These are phyloP conservation scores for Monosporascus sp. DNA, from an alignment of 2,329 filamentous ascomycete genomes.

Conservation along the genomic window DNA sequence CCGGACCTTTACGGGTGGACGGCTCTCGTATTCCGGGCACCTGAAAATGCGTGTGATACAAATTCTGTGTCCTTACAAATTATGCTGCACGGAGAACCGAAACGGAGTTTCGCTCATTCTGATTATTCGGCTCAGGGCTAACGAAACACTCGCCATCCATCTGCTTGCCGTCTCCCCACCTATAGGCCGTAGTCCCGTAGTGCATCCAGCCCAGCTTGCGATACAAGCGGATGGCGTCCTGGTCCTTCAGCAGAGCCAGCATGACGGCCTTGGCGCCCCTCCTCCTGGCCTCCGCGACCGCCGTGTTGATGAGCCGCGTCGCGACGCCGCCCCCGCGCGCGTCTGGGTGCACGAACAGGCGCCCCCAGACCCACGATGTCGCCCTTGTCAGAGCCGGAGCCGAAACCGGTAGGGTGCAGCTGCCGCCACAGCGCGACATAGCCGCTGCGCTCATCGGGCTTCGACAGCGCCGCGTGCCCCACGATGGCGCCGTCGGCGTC, in stretches of 20 bases:
- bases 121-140: slow-evolving; percentile 1
- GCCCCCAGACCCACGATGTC: slow-evolving; percentile 7
- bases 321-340: slow-evolving; percentile 7
- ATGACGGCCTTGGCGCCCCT: slow-evolving; percentile 8
- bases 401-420: background rate
- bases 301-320: slow-evolving; percentile 8
- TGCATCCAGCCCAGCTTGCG: slow-evolving; percentile 11
- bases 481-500: slow-evolving; percentile 1
- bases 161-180: slow-evolving; percentile 9
- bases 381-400: slow-evolving; percentile 3
- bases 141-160: slow-evolving; percentile 12
- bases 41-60: too few relatives aligned
- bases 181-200: slow-evolving; percentile 9
- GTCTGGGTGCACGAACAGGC: slow-evolving; percentile 12
- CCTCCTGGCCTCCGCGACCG: slow-evolving; percentile 5
- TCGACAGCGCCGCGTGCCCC: background rate
- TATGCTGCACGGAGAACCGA: too few relatives aligned
- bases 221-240: slow-evolving; percentile 15
- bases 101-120: too few relatives aligned
- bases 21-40: too few relatives aligned
- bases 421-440: background rate
- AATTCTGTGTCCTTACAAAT: too few relatives aligned
- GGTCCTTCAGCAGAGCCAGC: slow-evolving; percentile 13
- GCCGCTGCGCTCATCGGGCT: background rate
- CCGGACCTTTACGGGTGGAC: too few relatives aligned